Conservation (phyloP, 345 rosid genomes). For the Diplotaxis tenuifolia region DNA sequence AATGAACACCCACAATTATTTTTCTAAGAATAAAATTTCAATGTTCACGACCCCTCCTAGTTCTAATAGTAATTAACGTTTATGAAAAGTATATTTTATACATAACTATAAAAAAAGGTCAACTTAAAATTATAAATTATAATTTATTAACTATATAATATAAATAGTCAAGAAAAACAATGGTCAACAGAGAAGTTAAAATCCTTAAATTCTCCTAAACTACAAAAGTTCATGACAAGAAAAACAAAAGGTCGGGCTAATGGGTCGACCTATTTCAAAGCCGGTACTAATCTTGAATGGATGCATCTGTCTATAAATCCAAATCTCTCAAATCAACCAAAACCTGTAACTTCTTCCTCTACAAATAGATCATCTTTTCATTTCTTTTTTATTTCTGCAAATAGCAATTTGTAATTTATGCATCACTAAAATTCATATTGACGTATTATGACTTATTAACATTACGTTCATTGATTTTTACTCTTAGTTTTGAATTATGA, state of each 20-base stretch:
- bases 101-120: too few relatives aligned
- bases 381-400: slow-evolving; percentile 36
- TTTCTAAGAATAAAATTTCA: too few relatives aligned
- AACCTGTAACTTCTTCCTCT: slow-evolving; percentile 63
- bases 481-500: slow-evolving; percentile 20
- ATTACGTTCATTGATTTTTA: slow-evolving; percentile 72
- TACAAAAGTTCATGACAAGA: slow-evolving; percentile 13
- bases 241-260: slow-evolving; percentile 5
- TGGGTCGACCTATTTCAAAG: slow-evolving; percentile 29
- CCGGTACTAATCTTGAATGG: slow-evolving; percentile 20
- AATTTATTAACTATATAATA: too few relatives aligned
- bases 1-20: too few relatives aligned
- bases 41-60: too few relatives aligned
- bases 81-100: too few relatives aligned
- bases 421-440: slow-evolving; percentile 69
- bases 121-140: too few relatives aligned
- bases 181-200: slow-evolving; percentile 20
- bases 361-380: not conserved
- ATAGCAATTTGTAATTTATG: slow-evolving; percentile 68
- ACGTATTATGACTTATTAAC: slow-evolving; percentile 55
- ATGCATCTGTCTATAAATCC: slow-evolving; percentile 36
- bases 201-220: slow-evolving; percentile 16
- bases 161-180: slow-evolving; percentile 62
- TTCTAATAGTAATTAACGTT: too few relatives aligned
- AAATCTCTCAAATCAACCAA: slow-evolving; percentile 40